phyloP scores from a whole-genome alignment of 768 basidiomycete genomes.

The Lentinula sp. region DNA sequence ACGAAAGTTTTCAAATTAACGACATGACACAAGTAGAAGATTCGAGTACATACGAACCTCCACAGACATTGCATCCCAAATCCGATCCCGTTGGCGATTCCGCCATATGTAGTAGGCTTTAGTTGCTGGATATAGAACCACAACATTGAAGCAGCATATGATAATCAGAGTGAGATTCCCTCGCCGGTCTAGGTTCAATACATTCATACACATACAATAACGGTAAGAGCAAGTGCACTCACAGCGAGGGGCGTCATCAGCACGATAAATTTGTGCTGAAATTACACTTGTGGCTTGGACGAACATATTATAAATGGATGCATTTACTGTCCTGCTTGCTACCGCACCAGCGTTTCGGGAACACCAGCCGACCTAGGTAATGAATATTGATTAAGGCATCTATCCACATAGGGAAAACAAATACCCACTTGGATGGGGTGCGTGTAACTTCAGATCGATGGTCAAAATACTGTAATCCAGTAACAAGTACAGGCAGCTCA shows the following conservation, averaged over 20 bases:
- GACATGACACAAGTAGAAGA: not conserved
- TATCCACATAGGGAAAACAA: not conserved
- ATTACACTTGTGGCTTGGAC: constrained; percentile 39
- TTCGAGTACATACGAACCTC: constrained; percentile 25
- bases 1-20: not conserved
- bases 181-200: constrained; percentile 34
- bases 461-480: constrained; percentile 10
- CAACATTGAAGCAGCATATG: constrained; percentile 43
- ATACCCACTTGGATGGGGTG: constrained; percentile 42
- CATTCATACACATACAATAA: not conserved
- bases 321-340: constrained; percentile 53
- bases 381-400: not conserved
- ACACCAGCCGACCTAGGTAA: constrained; percentile 43
- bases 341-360: constrained; percentile 57
- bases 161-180: constrained; percentile 54
- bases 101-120: constrained; percentile 55
- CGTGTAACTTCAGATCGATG: constrained; percentile 25
- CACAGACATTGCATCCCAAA: constrained; percentile 53
- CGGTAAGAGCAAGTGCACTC: constrained; percentile 10
- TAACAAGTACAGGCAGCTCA: constrained; percentile 19
- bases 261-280: constrained; percentile 51
- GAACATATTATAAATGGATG: constrained; percentile 57
- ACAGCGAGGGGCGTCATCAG: constrained; percentile 54
- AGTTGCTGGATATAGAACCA: constrained; percentile 46
- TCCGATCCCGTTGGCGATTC: constrained; percentile 45